phyloP scores from a whole-genome alignment of 352 stramenopile genomes.

The Globisporangium radiosum region DNA sequence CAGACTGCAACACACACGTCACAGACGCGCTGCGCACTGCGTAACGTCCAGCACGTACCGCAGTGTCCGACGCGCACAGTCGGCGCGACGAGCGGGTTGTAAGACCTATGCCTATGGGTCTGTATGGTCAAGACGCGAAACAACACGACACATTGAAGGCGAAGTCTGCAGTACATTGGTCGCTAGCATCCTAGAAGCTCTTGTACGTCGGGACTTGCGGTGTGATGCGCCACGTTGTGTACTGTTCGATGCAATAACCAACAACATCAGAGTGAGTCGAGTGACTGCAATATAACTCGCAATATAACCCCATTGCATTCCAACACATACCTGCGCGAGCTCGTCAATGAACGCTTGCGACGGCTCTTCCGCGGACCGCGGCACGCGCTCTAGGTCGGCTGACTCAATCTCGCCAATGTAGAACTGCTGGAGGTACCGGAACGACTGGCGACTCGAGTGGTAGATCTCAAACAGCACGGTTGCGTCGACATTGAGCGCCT shows the following conservation, averaged over 20 bases:
- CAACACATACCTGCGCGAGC: constrained; percentile 39
- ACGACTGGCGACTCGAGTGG: constrained; percentile 87
- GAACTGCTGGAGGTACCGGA: constrained; percentile 89
- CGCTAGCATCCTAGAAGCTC: constrained; percentile 50
- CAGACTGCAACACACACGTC: constrained; percentile 29
- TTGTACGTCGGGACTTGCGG: constrained; percentile 61
- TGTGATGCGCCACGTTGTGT: constrained; percentile 74
- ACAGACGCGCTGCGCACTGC: constrained; percentile 29
- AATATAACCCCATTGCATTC: too few species aligned
- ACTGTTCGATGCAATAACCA: constrained; percentile 23
- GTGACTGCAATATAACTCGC: too few species aligned
- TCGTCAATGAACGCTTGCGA: constrained; percentile 72
- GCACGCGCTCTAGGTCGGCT: constrained; percentile 49
- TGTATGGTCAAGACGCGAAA: too few species aligned
- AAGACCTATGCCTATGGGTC: not conserved
- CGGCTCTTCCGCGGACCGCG: constrained; percentile 36
- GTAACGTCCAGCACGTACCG: constrained; percentile 37
- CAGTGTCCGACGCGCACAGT: constrained; percentile 54
- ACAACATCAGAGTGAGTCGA: not conserved
- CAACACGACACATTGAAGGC: too few species aligned
- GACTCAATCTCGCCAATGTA: constrained; percentile 85
- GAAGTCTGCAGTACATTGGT: too few species aligned
- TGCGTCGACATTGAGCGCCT: constrained; percentile 85
- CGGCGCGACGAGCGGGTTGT: constrained; percentile 29
- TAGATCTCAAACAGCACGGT: constrained; percentile 91